A percentile compares a stretch with the other conserved stretches of the same genome.
These are phyloP conservation scores for Nemania bipapillata DNA, from an alignment of 2,329 filamentous ascomycete species.

Conservation along the genomic window DNA sequence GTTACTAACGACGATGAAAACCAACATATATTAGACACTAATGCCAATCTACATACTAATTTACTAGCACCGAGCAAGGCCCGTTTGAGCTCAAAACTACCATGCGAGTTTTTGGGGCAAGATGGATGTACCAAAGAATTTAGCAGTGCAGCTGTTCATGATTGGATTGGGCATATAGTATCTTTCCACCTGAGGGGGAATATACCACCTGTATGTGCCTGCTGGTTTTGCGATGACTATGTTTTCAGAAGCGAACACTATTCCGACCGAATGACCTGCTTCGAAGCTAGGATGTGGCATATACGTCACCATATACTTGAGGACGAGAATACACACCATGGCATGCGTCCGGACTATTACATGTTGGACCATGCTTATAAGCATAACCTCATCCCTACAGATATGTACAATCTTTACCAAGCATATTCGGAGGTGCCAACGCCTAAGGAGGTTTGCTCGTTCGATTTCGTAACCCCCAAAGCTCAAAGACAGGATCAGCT, in stretches of 20 bases:
- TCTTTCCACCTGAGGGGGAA: background rate
- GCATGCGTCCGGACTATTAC: constrained; percentile 14
- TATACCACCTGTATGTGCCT: background rate
- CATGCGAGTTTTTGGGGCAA: constrained; percentile 18
- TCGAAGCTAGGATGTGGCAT: constrained; percentile 24
- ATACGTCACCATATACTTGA: constrained; percentile 11
- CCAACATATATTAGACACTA: background rate
- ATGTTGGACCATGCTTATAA: background rate
- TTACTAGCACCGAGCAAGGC: background rate
- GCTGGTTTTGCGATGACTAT: constrained; percentile 29
- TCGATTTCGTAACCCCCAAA: constrained; percentile 6
- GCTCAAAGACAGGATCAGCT: background rate
- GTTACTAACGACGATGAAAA: background rate
- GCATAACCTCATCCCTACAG: background rate
- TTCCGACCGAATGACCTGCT: background rate
- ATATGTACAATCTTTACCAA: background rate
- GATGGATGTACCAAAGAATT: background rate
- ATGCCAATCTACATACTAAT: background rate
- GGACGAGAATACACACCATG: background rate
- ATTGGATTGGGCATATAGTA: constrained; percentile 18
- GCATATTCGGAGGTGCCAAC: background rate
- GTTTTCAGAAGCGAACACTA: background rate
- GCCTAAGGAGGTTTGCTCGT: background rate
- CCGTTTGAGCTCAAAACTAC: background rate
- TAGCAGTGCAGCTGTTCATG: background rate